These are phyloP conservation scores for Trypanosoma lewisi DNA, from an alignment of 208 protist genomes.

Conservation along the genomic window DNA sequence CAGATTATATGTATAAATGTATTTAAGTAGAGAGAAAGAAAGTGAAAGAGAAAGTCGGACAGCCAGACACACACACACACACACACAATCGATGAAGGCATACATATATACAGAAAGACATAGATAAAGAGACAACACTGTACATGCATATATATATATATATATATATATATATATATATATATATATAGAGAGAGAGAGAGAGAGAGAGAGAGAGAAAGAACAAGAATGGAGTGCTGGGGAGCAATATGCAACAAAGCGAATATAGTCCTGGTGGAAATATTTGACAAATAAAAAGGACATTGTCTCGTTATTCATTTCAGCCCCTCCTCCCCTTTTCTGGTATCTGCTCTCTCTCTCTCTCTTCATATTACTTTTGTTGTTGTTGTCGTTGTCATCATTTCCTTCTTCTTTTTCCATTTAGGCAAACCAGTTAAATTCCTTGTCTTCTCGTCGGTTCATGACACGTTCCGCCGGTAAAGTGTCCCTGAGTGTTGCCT, in stretches of 20 bases:
- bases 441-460: constrained; percentile 57
- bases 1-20: constrained; percentile 12
- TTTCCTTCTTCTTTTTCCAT: constrained; percentile 26
- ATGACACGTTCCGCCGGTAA: constrained; percentile 48
- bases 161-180: constrained; percentile 6
- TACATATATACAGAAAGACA: neutral
- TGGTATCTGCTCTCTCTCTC: too few relatives aligned
- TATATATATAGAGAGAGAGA: constrained; percentile 4
- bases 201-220: neutral
- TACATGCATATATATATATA: too few relatives aligned
- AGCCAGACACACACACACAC: too few relatives aligned
- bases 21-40: too few relatives aligned
- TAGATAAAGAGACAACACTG: neutral
- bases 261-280: too few relatives aligned
- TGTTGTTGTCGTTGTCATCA: neutral
- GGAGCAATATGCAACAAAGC: constrained; percentile 9
- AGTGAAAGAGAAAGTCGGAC: too few relatives aligned
- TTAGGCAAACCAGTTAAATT: constrained; percentile 17
- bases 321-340: too few relatives aligned
- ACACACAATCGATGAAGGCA: too few relatives aligned
- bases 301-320: too few relatives aligned
- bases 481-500: constrained; percentile 38
- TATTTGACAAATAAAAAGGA: too few relatives aligned
- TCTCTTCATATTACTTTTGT: neutral
- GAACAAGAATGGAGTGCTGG: neutral